phyloP scores from a whole-genome alignment of 2,329 filamentous ascomycete genomes.

The Curvularia eragrostidis region DNA sequence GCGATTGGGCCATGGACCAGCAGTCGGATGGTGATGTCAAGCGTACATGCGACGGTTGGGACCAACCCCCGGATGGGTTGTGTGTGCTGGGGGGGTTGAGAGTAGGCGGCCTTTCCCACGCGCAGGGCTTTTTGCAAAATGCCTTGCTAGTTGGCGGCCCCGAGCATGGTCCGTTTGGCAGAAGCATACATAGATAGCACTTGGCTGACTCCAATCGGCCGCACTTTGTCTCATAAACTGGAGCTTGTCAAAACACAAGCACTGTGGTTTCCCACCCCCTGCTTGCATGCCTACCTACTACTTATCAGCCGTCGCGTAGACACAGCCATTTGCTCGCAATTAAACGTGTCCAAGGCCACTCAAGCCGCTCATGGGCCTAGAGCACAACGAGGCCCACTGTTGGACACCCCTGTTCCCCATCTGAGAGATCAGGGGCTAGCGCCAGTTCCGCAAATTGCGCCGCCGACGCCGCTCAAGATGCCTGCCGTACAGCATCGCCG shows the following conservation, averaged over 20 bases:
- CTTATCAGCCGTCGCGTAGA: constrained; percentile 3
- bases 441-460: constrained; percentile 40
- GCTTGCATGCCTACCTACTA: background rate
- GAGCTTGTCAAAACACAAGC: constrained; percentile 5
- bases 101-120: constrained; percentile 37
- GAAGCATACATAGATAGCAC: constrained; percentile 13
- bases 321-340: constrained; percentile 5
- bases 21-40: constrained; percentile 38
- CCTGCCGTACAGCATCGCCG: constrained; percentile 36
- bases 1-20: constrained; percentile 2
- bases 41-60: constrained; percentile 24
- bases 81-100: constrained; percentile 22
- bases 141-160: constrained; percentile 17
- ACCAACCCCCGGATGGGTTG: constrained; percentile 34
- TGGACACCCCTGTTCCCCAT: constrained; percentile 19
- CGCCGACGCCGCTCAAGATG: constrained; percentile 30
- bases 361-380: constrained; percentile 21
- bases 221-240: constrained; percentile 3
- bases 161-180: constrained; percentile 20
- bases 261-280: background rate
- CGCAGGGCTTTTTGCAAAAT: constrained; percentile 29
- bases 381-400: constrained; percentile 25
- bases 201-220: constrained; percentile 8
- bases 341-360: constrained; percentile 6
- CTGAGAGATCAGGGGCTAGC: constrained; percentile 19